Percentiles rank a stretch among this genome's conserved stretches.
Conservation (phyloP, 257 asterid species). For the Cruciata laevipes region DNA sequence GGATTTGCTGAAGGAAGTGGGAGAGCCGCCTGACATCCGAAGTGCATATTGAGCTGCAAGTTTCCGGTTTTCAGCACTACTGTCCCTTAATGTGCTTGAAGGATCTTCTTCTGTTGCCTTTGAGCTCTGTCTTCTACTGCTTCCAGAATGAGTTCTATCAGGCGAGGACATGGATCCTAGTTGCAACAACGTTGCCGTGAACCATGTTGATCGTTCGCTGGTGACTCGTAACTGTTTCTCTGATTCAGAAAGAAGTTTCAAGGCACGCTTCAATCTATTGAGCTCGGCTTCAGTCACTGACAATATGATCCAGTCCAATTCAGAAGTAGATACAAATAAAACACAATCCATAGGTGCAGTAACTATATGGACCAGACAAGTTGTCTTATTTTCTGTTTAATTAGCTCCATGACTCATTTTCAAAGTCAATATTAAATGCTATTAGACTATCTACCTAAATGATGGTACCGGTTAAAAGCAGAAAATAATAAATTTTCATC, state of each 20-base stretch:
- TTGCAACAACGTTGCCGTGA: conserved; percentile 90
- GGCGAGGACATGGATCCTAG: conserved; percentile 73
- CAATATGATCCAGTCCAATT: conserved; percentile 17
- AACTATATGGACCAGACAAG: background rate
- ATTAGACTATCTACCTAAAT: background rate
- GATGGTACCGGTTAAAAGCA: background rate
- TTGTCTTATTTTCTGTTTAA: background rate
- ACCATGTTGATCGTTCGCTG: conserved; percentile 92
- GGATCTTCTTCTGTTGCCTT: conserved; percentile 68
- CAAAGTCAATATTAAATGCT: background rate
- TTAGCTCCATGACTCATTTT: background rate
- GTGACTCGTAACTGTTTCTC: conserved; percentile 88
- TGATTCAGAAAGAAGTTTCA: conserved; percentile 82
- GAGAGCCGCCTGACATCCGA: conserved; percentile 39
- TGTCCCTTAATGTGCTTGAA: conserved; percentile 41
- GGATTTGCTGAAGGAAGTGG: conserved; percentile 28
- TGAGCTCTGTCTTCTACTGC: conserved; percentile 72
- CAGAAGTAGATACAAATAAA: conserved; percentile 1
- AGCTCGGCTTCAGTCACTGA: conserved; percentile 79
- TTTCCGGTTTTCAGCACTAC: conserved; percentile 34
- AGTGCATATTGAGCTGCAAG: conserved; percentile 30
- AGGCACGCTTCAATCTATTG: conserved; percentile 73
- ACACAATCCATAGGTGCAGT: background rate
- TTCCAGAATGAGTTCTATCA: conserved; percentile 64
- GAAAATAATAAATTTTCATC: background rate